Conservation (phyloP, 202 grass and related monocot genomes). For the Bolboschoenoplectus hybrid region DNA sequence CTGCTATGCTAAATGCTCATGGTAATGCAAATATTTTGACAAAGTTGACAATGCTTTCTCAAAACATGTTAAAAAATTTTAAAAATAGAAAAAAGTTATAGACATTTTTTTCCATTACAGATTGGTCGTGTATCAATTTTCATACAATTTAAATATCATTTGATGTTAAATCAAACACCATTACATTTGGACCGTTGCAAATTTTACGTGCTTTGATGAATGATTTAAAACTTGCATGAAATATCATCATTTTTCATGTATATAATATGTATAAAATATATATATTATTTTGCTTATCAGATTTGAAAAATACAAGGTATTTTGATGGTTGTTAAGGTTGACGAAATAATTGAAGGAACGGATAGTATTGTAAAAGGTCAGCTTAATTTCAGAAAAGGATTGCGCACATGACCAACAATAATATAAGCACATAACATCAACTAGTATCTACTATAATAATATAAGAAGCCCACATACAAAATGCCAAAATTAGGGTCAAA, state of each 20-base stretch:
- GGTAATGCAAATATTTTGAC: background rate
- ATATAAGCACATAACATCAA: background rate
- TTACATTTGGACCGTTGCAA: background rate
- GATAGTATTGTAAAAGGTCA: background rate
- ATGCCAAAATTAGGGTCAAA: conserved; percentile 24
- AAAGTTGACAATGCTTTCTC: background rate
- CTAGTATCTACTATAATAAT: background rate
- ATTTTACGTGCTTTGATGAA: background rate
- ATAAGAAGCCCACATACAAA: background rate
- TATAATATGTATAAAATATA: background rate
- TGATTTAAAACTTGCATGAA: background rate
- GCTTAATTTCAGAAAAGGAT: background rate
- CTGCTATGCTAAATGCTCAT: background rate
- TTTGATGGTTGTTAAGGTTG: background rate
- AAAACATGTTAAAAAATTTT: too few relatives aligned
- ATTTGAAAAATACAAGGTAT: background rate
- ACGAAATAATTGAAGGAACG: background rate
- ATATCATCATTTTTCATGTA: background rate
- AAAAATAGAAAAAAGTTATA: background rate
- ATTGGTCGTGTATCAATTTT: background rate
- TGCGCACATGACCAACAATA: background rate
- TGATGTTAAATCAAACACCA: too few relatives aligned
- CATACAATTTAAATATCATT: background rate
- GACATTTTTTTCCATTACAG: background rate
- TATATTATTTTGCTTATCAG: background rate